These are phyloP conservation scores for Luffa acutangula DNA, from an alignment of 306 rosid species.

Conservation along the genomic window DNA sequence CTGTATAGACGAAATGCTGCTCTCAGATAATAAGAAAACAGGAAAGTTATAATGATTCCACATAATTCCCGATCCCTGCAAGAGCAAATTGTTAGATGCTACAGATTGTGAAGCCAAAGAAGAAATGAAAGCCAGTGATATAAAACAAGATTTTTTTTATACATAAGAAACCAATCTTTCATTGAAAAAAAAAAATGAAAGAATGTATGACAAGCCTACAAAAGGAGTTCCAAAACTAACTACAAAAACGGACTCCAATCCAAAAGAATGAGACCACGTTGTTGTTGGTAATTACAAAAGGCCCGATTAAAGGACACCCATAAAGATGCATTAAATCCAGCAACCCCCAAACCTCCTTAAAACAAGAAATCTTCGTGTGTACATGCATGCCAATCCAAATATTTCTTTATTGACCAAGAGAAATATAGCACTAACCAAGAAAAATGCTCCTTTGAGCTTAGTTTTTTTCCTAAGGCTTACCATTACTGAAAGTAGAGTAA, in stretches of 20 bases:
- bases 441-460: background rate
- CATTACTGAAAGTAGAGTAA: background rate
- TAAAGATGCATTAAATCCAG: background rate
- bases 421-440: background rate
- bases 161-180: background rate
- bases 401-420: background rate
- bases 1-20: slow-evolving; percentile 39
- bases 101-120: slow-evolving; percentile 3
- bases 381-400: background rate
- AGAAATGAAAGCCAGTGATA: background rate
- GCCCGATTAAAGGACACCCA: background rate
- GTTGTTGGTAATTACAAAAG: background rate
- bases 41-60: slow-evolving; percentile 64
- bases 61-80: slow-evolving; percentile 89
- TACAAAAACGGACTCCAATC: background rate
- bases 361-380: background rate
- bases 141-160: background rate
- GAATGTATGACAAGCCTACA: background rate
- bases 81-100: slow-evolving; percentile 11
- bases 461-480: background rate
- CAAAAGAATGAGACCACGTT: background rate
- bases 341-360: background rate
- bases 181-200: background rate
- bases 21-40: slow-evolving; percentile 58
- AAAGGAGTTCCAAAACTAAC: background rate